These are phyloP conservation scores for Fusarium euwallaceae DNA, from an alignment of 2,329 filamentous ascomycete genomes.

Conservation along the genomic window DNA sequence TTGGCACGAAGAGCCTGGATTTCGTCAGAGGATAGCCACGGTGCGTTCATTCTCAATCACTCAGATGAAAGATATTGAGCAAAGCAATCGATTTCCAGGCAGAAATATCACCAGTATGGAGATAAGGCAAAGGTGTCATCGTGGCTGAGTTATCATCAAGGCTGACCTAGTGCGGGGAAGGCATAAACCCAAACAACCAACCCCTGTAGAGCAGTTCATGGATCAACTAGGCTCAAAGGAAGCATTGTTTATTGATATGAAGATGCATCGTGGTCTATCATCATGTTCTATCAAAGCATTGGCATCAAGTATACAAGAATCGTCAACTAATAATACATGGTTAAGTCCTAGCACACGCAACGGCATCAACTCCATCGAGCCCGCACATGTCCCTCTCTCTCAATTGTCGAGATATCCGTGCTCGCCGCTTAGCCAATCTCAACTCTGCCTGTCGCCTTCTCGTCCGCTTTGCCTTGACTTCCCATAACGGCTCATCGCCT, in stretches of 20 bases:
- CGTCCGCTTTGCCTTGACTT: conserved; percentile 44
- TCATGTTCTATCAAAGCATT: conserved; percentile 10
- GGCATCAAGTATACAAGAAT: conserved; percentile 7
- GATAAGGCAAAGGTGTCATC: conserved; percentile 3
- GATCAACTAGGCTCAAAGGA: neutral
- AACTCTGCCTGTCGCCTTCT: conserved; percentile 50
- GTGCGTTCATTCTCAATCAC: conserved; percentile 25
- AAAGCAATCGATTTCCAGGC: neutral
- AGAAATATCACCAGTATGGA: neutral
- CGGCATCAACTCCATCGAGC: conserved; percentile 1
- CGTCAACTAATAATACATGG: conserved; percentile 19
- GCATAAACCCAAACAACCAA: conserved; percentile 13
- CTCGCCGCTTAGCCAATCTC: conserved; percentile 53
- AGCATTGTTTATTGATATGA: neutral
- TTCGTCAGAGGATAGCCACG: conserved; percentile 13
- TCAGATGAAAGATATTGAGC: neutral
- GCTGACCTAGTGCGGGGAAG: conserved; percentile 30
- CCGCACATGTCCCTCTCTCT: conserved; percentile 23
- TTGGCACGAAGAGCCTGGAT: conserved; percentile 44
- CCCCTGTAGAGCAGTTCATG: conserved; percentile 13
- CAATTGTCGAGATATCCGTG: conserved; percentile 51
- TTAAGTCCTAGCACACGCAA: neutral
- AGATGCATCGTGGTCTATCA: neutral
- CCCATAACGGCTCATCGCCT: conserved; percentile 46
- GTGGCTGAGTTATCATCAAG: neutral